A percentile compares a stretch with the other conserved stretches of the same genome.
Evolutionary conservation across 2,329 filamentous ascomycete species (phyloP).

Genomic region (Paecilomyces variotii): DNA sequence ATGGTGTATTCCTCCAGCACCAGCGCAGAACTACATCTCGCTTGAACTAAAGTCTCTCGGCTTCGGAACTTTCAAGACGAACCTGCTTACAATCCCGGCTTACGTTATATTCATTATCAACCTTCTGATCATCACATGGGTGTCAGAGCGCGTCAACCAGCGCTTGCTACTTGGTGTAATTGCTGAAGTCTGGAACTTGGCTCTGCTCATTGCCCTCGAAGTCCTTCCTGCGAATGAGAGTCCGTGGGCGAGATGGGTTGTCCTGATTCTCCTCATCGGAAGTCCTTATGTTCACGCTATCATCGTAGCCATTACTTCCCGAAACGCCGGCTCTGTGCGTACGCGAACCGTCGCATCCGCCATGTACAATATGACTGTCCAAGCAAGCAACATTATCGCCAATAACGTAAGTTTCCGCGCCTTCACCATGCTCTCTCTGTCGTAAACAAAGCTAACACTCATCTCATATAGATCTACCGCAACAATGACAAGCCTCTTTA

Average conservation of each 20-base stretch:
- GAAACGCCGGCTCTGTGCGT: conserved; percentile 36
- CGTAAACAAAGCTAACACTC: not conserved
- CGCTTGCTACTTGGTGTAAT: conserved; percentile 47
- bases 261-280: conserved; percentile 47
- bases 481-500: conserved; percentile 50
- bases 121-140: conserved; percentile 46
- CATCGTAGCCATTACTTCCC: conserved; percentile 38
- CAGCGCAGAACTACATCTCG: conserved; percentile 31
- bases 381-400: conserved; percentile 33
- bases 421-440: not conserved
- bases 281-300: conserved; percentile 54
- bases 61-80: conserved; percentile 53
- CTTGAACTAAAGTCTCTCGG: conserved; percentile 44
- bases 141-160: conserved; percentile 49
- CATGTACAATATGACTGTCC: conserved; percentile 41
- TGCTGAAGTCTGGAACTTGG: conserved; percentile 46
- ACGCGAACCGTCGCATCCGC: conserved; percentile 38
- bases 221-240: conserved; percentile 40
- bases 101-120: conserved; percentile 51
- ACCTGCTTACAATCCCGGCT: conserved; percentile 55
- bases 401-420: conserved; percentile 24
- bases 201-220: conserved; percentile 45
- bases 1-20: conserved; percentile 34
- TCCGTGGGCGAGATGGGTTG: conserved; percentile 45
- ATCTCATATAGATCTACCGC: conserved; percentile 43